These are phyloP conservation scores for Kalanchoe fedtschenkoi DNA, from an alignment of 164 flowering plant species.

Conservation along the genomic window DNA sequence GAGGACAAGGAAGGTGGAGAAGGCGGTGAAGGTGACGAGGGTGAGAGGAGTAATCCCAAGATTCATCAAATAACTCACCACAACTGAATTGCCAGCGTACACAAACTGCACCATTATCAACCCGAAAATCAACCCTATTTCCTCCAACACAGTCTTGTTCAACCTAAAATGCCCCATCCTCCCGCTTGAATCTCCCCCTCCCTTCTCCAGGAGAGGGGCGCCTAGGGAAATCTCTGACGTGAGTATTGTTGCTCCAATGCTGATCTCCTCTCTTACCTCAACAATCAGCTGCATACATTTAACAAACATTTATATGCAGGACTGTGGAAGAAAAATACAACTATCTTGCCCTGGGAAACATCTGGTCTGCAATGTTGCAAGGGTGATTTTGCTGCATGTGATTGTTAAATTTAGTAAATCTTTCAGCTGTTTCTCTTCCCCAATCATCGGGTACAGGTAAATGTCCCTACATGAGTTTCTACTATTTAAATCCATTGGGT, in stretches of 20 bases:
- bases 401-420: background rate
- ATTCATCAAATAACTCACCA: conserved; percentile 40
- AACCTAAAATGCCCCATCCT: background rate
- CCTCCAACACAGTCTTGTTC: conserved; percentile 21
- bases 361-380: background rate
- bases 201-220: conserved; percentile 7
- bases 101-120: conserved; percentile 34
- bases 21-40: conserved; percentile 33
- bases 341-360: background rate
- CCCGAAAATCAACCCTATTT: conserved; percentile 28
- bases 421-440: background rate
- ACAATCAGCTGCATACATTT: background rate
- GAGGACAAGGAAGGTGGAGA: conserved; percentile 43
- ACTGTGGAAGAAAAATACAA: background rate
- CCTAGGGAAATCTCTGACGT: background rate
- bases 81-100: conserved; percentile 37
- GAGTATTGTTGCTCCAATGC: background rate
- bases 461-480: too few species aligned
- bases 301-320: background rate
- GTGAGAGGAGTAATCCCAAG: conserved; percentile 29
- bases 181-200: background rate
- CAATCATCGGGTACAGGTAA: too few species aligned
- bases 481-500: too few species aligned
- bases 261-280: background rate
- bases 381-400: background rate